These are phyloP conservation scores for Medicago ruthenica DNA, from an alignment of 306 rosid species.

Conservation along the genomic window DNA sequence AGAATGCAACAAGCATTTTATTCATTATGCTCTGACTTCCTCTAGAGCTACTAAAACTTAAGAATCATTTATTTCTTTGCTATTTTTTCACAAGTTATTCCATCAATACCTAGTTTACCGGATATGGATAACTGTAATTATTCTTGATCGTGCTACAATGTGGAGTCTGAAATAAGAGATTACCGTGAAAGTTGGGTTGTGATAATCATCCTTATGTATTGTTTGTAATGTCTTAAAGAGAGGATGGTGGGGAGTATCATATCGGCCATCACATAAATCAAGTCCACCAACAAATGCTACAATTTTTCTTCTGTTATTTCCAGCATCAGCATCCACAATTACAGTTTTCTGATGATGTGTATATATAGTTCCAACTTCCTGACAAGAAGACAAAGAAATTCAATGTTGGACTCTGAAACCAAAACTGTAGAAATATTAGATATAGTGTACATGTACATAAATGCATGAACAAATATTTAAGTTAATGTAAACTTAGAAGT, in stretches of 20 bases:
- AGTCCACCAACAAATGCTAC: slow-evolving; percentile 98
- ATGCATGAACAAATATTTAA: neutral
- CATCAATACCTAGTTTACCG: slow-evolving; percentile 9
- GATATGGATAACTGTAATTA: slow-evolving; percentile 24
- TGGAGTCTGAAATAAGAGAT: slow-evolving; percentile 40
- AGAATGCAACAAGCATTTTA: neutral
- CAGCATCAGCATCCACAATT: slow-evolving; percentile 94
- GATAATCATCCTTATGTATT: slow-evolving; percentile 88
- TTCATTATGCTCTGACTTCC: slow-evolving; percentile 27
- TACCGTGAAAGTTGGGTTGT: slow-evolving; percentile 96
- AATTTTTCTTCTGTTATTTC: slow-evolving; percentile 74
- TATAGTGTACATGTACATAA: neutral
- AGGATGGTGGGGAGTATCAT: slow-evolving; percentile 85
- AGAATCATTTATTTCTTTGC: neutral
- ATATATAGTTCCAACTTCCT: slow-evolving; percentile 97
- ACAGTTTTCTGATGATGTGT: slow-evolving; percentile 99
- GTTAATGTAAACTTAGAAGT: neutral
- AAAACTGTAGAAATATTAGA: slow-evolving; percentile 22
- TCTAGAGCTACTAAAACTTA: slow-evolving; percentile 21
- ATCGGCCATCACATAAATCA: slow-evolving; percentile 96
- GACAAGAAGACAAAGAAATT: slow-evolving; percentile 41
- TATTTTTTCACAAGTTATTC: slow-evolving; percentile 8
- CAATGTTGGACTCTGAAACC: slow-evolving; percentile 39
- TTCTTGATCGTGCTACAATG: slow-evolving; percentile 35
- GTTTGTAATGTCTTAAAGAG: slow-evolving; percentile 78